Evolutionary conservation across 805 yeast genomes (phyloP).

Genomic region (Wickerhamomyces strasburgensis): DNA sequence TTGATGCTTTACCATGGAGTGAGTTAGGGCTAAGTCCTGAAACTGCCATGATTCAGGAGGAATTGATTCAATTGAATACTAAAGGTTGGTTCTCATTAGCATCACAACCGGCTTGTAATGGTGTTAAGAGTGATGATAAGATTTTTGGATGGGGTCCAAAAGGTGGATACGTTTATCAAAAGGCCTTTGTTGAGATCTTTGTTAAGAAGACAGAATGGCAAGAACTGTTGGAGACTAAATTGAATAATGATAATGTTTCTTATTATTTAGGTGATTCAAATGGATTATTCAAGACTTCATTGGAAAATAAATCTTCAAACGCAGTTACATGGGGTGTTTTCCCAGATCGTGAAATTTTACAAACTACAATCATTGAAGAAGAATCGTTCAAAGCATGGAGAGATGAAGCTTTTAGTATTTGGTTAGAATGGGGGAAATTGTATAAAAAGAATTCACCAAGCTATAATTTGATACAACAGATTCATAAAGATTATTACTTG

Average conservation of each 20-base stretch:
- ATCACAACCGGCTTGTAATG: constrained; percentile 93
- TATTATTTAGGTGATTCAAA: constrained; percentile 68
- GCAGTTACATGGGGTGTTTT: constrained; percentile 99
- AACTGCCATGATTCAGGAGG: constrained; percentile 89
- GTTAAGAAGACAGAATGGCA: constrained; percentile 72
- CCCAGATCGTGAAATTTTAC: constrained; percentile 83
- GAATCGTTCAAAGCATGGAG: constrained; percentile 95
- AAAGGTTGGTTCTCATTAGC: constrained; percentile 81
- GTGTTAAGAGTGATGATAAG: constrained; percentile 70
- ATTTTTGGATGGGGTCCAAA: constrained; percentile 98
- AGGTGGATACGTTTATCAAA: constrained; percentile 85
- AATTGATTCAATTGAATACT: constrained; percentile 71
- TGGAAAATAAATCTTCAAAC: constrained; percentile 50
- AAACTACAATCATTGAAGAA: constrained; percentile 86
- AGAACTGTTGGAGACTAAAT: constrained; percentile 42
- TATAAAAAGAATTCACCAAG: constrained; percentile 52
- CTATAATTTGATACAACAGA: constrained; percentile 53
- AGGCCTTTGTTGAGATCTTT: constrained; percentile 89
- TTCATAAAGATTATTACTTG: constrained; percentile 61
- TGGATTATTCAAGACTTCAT: constrained; percentile 57
- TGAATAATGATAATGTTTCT: constrained; percentile 52
- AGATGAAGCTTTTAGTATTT: constrained; percentile 88
- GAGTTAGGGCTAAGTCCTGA: constrained; percentile 83
- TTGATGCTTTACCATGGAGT: constrained; percentile 86
- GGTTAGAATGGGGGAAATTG: constrained; percentile 88